Evolutionary conservation across 2,329 filamentous ascomycete species (phyloP).

Genomic region (Aspergillus hortae): DNA sequence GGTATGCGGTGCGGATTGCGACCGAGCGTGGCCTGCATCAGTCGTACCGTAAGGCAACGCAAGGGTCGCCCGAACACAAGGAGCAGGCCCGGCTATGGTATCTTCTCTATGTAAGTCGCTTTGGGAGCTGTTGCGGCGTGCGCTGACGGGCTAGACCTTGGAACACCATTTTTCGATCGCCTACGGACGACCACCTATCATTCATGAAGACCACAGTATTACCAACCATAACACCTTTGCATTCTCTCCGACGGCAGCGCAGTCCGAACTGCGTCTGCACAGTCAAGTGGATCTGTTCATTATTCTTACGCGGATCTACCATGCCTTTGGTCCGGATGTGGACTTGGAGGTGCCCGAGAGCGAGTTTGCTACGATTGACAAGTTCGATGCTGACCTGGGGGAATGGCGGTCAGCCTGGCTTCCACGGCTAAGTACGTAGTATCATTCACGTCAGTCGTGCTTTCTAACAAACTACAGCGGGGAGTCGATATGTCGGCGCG

Average conservation of each 20-base stretch:
- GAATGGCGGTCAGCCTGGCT: conserved; percentile 37
- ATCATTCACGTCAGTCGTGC: neutral
- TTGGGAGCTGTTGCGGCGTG: too few relatives aligned
- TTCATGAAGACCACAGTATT: conserved; percentile 38
- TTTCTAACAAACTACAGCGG: conserved; percentile 26
- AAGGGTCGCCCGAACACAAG: conserved; percentile 35
- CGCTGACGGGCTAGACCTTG: conserved; percentile 24
- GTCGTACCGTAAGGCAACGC: conserved; percentile 39
- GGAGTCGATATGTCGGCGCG: conserved; percentile 45
- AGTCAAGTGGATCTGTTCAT: conserved; percentile 45
- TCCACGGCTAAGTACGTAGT: conserved; percentile 29
- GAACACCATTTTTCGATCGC: conserved; percentile 46
- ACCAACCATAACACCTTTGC: conserved; percentile 34
- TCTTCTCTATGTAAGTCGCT: conserved; percentile 38
- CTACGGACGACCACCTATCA: conserved; percentile 43
- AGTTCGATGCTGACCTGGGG: conserved; percentile 38
- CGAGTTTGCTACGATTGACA: conserved; percentile 38
- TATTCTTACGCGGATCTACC: conserved; percentile 43
- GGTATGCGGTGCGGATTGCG: conserved; percentile 41
- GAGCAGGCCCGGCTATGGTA: conserved; percentile 40
- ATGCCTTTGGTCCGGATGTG: conserved; percentile 43
- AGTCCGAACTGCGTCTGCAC: conserved; percentile 36
- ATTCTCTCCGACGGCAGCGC: conserved; percentile 25
- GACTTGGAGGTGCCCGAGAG: conserved; percentile 39
- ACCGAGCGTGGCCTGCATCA: conserved; percentile 43